Evolutionary conservation across 805 yeast species (phyloP).

Genomic region (Metschnikowia lochheadii): DNA sequence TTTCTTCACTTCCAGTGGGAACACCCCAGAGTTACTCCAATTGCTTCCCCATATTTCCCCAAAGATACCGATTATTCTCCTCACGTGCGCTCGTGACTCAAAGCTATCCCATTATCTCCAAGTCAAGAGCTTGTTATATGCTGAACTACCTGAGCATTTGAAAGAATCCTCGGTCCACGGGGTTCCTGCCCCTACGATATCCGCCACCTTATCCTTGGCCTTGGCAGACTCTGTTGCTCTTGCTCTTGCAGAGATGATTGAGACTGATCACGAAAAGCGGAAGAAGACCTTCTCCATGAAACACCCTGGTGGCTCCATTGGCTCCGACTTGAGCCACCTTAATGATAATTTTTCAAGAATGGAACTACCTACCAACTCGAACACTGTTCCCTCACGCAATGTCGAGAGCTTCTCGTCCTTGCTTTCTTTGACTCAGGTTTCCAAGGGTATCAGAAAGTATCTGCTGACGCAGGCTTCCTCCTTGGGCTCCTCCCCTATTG

Average conservation of each 20-base stretch:
- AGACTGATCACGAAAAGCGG: constrained; percentile 51
- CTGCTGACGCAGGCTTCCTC: constrained; percentile 6
- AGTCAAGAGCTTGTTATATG: constrained; percentile 51
- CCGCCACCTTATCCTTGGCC: constrained; percentile 72
- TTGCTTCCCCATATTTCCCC: constrained; percentile 56
- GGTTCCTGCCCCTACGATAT: constrained; percentile 81
- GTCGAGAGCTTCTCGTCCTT: constrained; percentile 16
- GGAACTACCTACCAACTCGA: constrained; percentile 4
- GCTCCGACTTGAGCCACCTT: constrained; percentile 42
- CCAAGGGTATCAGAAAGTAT: constrained; percentile 1
- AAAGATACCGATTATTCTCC: constrained; percentile 50
- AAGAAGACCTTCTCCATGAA: constrained; percentile 57
- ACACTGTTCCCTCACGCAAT: constrained; percentile 4
- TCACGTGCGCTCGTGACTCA: constrained; percentile 62
- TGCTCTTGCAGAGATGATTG: constrained; percentile 65
- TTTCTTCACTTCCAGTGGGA: constrained; percentile 75
- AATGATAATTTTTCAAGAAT: constrained; percentile 23
- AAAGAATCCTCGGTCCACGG: constrained; percentile 69
- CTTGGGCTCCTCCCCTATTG: constrained; percentile 7
- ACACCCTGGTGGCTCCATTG: constrained; percentile 94
- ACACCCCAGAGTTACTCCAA: constrained; percentile 67
- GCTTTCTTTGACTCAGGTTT: constrained; percentile 16
- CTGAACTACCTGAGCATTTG: constrained; percentile 55
- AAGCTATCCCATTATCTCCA: constrained; percentile 49
- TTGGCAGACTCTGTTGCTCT: constrained; percentile 76